Evolutionary conservation across 352 stramenopile genomes (phyloP).

Genomic region (Hyaloperonospora brassicae): DNA sequence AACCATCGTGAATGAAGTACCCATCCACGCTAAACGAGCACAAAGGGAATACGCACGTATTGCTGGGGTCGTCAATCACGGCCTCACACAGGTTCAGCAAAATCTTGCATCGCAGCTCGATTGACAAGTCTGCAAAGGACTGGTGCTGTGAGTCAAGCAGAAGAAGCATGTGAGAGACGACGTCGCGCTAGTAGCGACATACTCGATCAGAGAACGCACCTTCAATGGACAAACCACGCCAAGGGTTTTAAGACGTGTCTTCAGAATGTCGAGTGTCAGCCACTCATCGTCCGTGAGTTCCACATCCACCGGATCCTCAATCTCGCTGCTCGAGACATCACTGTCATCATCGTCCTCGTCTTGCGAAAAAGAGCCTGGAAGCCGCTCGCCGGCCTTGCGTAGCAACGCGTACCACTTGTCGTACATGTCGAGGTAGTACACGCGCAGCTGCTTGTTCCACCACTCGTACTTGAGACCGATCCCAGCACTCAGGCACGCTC

Average conservation of each 20-base stretch:
- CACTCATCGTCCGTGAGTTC: constrained; percentile 77
- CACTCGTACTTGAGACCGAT: constrained; percentile 83
- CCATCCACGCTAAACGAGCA: no score
- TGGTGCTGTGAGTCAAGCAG: constrained; percentile 40
- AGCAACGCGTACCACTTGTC: constrained; percentile 74
- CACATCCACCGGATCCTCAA: constrained; percentile 47
- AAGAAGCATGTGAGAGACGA: neutral
- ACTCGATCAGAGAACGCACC: constrained; percentile 17
- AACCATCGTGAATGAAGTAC: no score
- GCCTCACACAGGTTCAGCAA: constrained; percentile 76
- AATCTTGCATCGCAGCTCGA: constrained; percentile 72
- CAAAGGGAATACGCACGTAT: constrained; percentile 39
- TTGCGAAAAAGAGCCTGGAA: constrained; percentile 56
- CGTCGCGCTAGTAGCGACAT: neutral
- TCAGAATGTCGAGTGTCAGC: constrained; percentile 56
- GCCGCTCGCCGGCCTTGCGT: constrained; percentile 56
- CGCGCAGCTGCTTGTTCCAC: constrained; percentile 82
- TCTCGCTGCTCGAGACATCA: constrained; percentile 19
- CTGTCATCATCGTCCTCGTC: constrained; percentile 49
- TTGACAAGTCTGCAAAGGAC: constrained; percentile 62
- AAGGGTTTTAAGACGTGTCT: constrained; percentile 41
- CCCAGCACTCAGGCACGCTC: constrained; percentile 58
- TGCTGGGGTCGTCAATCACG: constrained; percentile 66
- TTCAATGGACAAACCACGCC: constrained; percentile 50
- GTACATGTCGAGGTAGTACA: constrained; percentile 80